Evolutionary conservation across 2,329 filamentous ascomycete species (phyloP).

Genomic region (Nothomitra cinnamomea): DNA sequence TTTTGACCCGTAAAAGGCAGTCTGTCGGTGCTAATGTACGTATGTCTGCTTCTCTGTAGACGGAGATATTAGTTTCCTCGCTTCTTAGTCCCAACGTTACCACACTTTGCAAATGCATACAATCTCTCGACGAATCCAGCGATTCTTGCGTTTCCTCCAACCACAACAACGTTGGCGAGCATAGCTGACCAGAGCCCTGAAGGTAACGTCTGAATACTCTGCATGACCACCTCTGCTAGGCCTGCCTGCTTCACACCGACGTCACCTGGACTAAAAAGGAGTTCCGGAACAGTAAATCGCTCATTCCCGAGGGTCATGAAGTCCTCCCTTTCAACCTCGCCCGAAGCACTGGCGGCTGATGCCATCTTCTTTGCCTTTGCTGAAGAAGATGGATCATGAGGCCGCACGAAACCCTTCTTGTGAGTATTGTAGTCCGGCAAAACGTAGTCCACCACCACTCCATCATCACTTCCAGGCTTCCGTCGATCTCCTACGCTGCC

Average conservation of each 20-base stretch:
- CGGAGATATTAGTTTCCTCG: neutral
- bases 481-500: constrained; percentile 39
- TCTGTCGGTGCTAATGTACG: constrained; percentile 56
- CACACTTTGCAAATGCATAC: too few species aligned
- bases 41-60: constrained; percentile 43
- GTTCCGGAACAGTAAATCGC: constrained; percentile 74
- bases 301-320: constrained; percentile 79
- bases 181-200: constrained; percentile 71
- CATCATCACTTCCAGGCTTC: constrained; percentile 22
- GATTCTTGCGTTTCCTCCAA: constrained; percentile 71
- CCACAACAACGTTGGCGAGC: constrained; percentile 72
- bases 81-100: neutral
- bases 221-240: constrained; percentile 64
- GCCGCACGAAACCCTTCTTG: constrained; percentile 52
- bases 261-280: constrained; percentile 75
- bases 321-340: constrained; percentile 47
- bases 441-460: constrained; percentile 77
- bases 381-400: constrained; percentile 54
- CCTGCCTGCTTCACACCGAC: constrained; percentile 73
- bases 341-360: constrained; percentile 25
- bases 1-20: constrained; percentile 57
- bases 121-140: constrained; percentile 68
- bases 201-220: constrained; percentile 59
- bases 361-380: constrained; percentile 31
- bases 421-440: constrained; percentile 59